phyloP scores from a whole-genome alignment of 2,329 filamentous ascomycete genomes.

The Penicillium sp. region DNA sequence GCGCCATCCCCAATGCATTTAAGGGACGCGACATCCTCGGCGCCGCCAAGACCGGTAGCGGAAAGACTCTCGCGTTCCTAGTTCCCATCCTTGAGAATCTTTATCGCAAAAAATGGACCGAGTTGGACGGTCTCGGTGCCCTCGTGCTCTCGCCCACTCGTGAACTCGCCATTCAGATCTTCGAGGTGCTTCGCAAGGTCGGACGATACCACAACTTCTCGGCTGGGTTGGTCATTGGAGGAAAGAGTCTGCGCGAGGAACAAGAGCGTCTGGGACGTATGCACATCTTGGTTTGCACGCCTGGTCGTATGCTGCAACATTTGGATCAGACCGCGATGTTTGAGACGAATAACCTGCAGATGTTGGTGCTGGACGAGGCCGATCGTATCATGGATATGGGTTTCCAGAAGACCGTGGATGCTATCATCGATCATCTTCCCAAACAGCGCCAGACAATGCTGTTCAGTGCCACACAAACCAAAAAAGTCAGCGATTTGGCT shows the following conservation, averaged over 20 bases:
- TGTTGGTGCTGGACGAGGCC: constrained; percentile 91
- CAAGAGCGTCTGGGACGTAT: constrained; percentile 79
- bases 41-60: constrained; percentile 91
- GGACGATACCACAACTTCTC: constrained; percentile 87
- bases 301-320: constrained; percentile 91
- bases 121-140: constrained; percentile 85
- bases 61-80: constrained; percentile 91
- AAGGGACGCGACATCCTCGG: constrained; percentile 85
- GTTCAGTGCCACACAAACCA: constrained; percentile 95
- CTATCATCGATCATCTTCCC: constrained; percentile 86
- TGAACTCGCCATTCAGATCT: constrained; percentile 94
- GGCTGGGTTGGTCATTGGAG: constrained; percentile 88
- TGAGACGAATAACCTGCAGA: constrained; percentile 84
- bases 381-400: constrained; percentile 98
- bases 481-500: constrained; percentile 86
- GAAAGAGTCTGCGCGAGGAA: constrained; percentile 84
- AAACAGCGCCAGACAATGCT: constrained; percentile 82
- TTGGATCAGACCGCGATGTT: constrained; percentile 89
- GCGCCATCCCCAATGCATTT: constrained; percentile 81
- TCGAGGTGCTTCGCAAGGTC: constrained; percentile 86
- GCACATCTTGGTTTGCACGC: constrained; percentile 96
- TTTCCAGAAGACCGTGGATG: constrained; percentile 85
- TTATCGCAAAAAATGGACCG: constrained; percentile 83
- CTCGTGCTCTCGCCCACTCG: constrained; percentile 91
- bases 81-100: constrained; percentile 90